Percentiles rank a stretch among this genome's conserved stretches.
These are phyloP conservation scores for Monosporascus sp. DNA, from an alignment of 2,329 filamentous ascomycete genomes.

Conservation along the genomic window DNA sequence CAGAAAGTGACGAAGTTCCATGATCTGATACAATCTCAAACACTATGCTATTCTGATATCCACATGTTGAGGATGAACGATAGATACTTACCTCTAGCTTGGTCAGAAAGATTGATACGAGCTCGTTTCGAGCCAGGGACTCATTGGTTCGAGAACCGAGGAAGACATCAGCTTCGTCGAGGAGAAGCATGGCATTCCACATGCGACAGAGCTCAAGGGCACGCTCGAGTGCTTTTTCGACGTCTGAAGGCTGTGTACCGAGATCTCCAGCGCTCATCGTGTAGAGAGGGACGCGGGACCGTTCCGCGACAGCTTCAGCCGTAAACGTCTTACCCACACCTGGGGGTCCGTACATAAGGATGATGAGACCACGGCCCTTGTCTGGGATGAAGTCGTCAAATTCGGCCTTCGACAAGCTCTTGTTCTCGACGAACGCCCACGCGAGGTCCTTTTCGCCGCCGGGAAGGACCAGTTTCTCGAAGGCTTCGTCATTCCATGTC, in stretches of 20 bases:
- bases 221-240: slow-evolving; percentile 29
- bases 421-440: slow-evolving; percentile 34
- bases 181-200: slow-evolving; percentile 39
- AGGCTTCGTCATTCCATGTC: slow-evolving; percentile 31
- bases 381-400: slow-evolving; percentile 32
- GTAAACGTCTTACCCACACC: slow-evolving; percentile 36
- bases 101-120: slow-evolving; percentile 26
- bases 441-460: slow-evolving; percentile 32
- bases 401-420: slow-evolving; percentile 17
- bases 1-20: too few species aligned
- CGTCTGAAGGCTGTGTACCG: slow-evolving; percentile 26
- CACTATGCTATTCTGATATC: too few species aligned
- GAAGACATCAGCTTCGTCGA: slow-evolving; percentile 41
- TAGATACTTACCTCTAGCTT: slow-evolving; percentile 9
- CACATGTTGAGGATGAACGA: neutral
- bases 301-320: slow-evolving; percentile 34
- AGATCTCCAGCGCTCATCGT: slow-evolving; percentile 35
- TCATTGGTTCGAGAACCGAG: slow-evolving; percentile 28
- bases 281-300: slow-evolving; percentile 33
- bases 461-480: slow-evolving; percentile 32
- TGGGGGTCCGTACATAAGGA: slow-evolving; percentile 32
- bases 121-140: slow-evolving; percentile 33
- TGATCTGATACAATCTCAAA: too few species aligned
- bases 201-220: slow-evolving; percentile 31
- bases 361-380: slow-evolving; percentile 30